Evolutionary conservation across 768 basidiomycete species (phyloP), one percentile per base, ranked within the genome.

Genomic region (Mycena leptocephala): DNA sequence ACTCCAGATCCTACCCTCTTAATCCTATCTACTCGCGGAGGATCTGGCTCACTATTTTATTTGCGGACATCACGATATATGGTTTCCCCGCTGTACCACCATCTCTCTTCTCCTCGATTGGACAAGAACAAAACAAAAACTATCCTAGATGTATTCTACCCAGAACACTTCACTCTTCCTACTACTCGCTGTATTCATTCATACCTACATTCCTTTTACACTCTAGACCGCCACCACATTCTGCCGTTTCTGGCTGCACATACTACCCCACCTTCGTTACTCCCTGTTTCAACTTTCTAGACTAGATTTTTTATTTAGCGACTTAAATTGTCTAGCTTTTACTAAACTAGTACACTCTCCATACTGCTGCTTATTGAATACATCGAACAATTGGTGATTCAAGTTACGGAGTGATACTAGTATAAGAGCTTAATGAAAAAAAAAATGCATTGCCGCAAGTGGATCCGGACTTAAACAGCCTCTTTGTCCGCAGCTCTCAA

Each of bases 21-120:
- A 72, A 72, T 63, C 11, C 59, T 73, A 72, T 55, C 28, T 73
- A 73, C 39, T 26, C 65, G 56, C 69, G 77, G 64, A 78, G 68
- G 77, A 76, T 71, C 69, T 70, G 77, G 77, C 76, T 66, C 68
- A 56, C 48, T 70, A 76, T 41, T 62, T 68, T 76, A 73, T 39
- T 78, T 70, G 74, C 61, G 70, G 61, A 37, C 70, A 53, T 24
- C 70, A 28, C 43, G 4, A 37, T 61, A 73, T 66, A 14, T 30
- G 64, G 67, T 35, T n/a, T 5, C 22, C 9, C 70, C 74, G 71
- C 74, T 78, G 74, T 78, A 78, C 43, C 66, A 78, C 69, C 77
- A 67, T 68, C 63, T 16, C 53, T 71, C 73, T 68, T 68, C 75
- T 66, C 75, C 56, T 33, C 63, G 20, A n/a, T 51, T 28, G 75